A percentile compares a stretch with the other conserved stretches of the same genome.
Evolutionary conservation across 1,284 basidiomycete genomes (phyloP).

Genomic region (Coriolopsis trogii): DNA sequence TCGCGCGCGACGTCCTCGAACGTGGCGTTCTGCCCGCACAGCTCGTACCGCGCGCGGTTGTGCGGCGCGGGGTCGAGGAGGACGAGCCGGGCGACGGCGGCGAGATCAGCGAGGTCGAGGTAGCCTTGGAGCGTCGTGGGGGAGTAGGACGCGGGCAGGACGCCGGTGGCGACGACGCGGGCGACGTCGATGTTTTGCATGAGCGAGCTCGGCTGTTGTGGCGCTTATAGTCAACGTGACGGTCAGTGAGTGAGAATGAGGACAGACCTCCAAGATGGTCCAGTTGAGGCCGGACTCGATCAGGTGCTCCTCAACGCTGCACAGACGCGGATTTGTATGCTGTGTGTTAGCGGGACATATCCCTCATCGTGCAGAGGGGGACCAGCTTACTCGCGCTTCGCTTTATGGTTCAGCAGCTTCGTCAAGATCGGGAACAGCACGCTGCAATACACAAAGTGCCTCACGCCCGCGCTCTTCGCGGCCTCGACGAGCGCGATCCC

Average conservation of each 20-base stretch:
- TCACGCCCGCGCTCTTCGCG: slow-evolving; percentile 36
- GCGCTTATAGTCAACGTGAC: not conserved
- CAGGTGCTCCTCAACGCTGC: slow-evolving; percentile 38
- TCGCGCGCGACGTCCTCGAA: slow-evolving; percentile 31
- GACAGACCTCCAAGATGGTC: slow-evolving; percentile 36
- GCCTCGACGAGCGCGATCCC: slow-evolving; percentile 43
- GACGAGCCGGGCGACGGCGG: slow-evolving; percentile 29
- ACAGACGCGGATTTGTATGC: no score
- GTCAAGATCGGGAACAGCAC: slow-evolving; percentile 36
- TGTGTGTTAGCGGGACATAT: no score
- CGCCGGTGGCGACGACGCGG: slow-evolving; percentile 15
- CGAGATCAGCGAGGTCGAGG: slow-evolving; percentile 36
- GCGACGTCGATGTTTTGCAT: slow-evolving; percentile 38
- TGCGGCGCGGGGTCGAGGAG: slow-evolving; percentile 33
- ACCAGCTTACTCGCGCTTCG: slow-evolving; percentile 36
- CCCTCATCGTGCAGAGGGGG: no score
- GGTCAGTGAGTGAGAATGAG: not conserved
- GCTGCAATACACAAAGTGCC: slow-evolving; percentile 44
- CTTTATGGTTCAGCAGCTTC: slow-evolving; percentile 37
- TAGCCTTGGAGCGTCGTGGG: slow-evolving; percentile 34
- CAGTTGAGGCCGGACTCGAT: slow-evolving; percentile 38
- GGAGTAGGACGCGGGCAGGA: slow-evolving; percentile 27
- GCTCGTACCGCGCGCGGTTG: slow-evolving; percentile 36
- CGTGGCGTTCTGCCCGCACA: slow-evolving; percentile 34
- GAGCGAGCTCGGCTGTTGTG: slow-evolving; percentile 33